phyloP scores from a whole-genome alignment of 2,329 filamentous ascomycete genomes.

The Rosellinia necatrix region DNA sequence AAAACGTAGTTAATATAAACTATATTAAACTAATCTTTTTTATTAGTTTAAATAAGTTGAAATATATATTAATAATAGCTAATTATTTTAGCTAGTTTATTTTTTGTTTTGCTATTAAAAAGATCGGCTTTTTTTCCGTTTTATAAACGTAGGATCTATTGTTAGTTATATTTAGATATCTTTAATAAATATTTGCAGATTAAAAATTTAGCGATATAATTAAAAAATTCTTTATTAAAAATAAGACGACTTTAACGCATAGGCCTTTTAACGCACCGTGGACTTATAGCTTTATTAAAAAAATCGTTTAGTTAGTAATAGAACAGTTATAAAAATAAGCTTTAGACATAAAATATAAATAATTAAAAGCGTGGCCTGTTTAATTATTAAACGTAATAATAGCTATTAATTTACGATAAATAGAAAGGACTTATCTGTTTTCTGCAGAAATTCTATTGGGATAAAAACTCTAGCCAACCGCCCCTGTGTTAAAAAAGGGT shows the following conservation, averaged over 20 bases:
- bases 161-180: not conserved
- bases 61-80: not conserved
- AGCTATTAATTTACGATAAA: not conserved
- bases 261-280: not conserved
- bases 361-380: not conserved
- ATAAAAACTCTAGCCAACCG: not conserved
- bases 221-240: not conserved
- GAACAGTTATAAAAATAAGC: not conserved
- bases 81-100: not conserved
- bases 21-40: not conserved
- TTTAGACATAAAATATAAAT: not conserved
- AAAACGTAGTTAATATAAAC: not conserved
- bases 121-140: not conserved
- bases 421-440: not conserved
- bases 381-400: not conserved
- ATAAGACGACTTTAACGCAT: not conserved
- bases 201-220: not conserved
- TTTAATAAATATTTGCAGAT: not conserved
- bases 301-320: not conserved
- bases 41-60: not conserved
- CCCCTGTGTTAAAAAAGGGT: not conserved
- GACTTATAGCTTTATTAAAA: not conserved
- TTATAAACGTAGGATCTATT: not conserved
- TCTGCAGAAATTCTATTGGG: not conserved
- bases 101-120: not conserved